Evolutionary conservation across 768 basidiomycete genomes (phyloP).

Genomic region (Lactarius akahatsu): DNA sequence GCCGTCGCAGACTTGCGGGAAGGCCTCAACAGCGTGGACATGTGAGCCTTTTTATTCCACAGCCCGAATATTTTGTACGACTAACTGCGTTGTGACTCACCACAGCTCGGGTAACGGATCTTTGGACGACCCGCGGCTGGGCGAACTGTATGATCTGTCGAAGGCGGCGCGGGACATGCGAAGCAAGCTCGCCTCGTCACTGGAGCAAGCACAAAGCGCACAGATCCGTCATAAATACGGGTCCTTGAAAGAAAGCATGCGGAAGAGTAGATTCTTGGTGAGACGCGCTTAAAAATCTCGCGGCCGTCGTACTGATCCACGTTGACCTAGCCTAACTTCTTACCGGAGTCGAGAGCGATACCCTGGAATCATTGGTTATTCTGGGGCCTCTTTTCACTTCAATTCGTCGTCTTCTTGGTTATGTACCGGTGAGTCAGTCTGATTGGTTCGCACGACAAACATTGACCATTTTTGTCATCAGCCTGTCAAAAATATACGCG

Average conservation of each 20-base stretch:
- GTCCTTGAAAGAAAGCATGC: slow-evolving; percentile 40
- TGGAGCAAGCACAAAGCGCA: slow-evolving; percentile 42
- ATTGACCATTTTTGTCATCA: slow-evolving; percentile 29
- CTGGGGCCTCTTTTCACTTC: slow-evolving; percentile 42
- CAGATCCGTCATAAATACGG: slow-evolving; percentile 40
- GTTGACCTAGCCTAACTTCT: slow-evolving; percentile 26
- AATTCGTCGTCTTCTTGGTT: slow-evolving; percentile 46
- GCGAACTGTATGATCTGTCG: slow-evolving; percentile 54
- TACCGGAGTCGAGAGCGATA: slow-evolving; percentile 20
- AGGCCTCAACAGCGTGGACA: slow-evolving; percentile 57
- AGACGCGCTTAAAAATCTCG: slow-evolving; percentile 26
- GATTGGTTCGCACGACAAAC: background rate
- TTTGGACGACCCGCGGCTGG: slow-evolving; percentile 46
- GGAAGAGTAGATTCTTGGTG: slow-evolving; percentile 42
- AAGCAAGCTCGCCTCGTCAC: slow-evolving; percentile 43
- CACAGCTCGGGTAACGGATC: slow-evolving; percentile 40
- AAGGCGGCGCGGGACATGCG: slow-evolving; percentile 51
- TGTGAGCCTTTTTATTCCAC: slow-evolving; percentile 39
- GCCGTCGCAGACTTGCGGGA: slow-evolving; percentile 57
- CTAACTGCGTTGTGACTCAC: slow-evolving; percentile 9
- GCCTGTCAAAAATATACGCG: slow-evolving; percentile 49
- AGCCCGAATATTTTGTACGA: slow-evolving; percentile 18
- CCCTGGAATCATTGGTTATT: slow-evolving; percentile 37
- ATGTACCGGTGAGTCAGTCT: slow-evolving; percentile 56
- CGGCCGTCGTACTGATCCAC: background rate